Evolutionary conservation across 164 flowering plant species (phyloP).

Genomic region (Tetrastigma voinierianum): DNA sequence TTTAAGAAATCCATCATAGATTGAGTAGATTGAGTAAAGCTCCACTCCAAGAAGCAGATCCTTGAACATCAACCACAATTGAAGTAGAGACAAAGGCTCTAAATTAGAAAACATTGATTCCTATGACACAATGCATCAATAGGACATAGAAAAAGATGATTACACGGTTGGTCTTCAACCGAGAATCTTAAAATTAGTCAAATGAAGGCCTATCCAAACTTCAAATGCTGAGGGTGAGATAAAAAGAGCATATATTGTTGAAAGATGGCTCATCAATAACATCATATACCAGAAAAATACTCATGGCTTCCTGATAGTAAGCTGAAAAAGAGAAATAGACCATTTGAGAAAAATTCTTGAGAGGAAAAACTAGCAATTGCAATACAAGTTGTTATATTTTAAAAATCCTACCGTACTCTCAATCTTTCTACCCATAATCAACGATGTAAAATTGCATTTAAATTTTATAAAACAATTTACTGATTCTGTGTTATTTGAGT

Average conservation of each 20-base stretch:
- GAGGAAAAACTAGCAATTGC: not conserved
- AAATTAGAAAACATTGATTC: not conserved
- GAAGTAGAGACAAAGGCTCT: not conserved
- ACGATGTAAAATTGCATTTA: no score
- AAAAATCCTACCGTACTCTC: no score
- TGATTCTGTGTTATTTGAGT: no score
- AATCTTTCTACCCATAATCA: no score
- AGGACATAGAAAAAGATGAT: not conserved
- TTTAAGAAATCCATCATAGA: not conserved
- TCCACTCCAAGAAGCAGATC: not conserved
- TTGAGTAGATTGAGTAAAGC: no score
- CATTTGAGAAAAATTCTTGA: not conserved
- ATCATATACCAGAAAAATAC: constrained; percentile 46
- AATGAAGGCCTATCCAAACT: not conserved
- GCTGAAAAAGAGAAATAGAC: constrained; percentile 24
- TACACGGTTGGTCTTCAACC: not conserved
- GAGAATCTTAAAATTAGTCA: not conserved
- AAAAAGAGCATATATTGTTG: constrained; percentile 27
- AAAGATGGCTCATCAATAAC: constrained; percentile 49
- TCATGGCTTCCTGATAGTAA: constrained; percentile 49
- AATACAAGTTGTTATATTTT: no score
- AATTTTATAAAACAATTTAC: no score
- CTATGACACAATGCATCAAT: not conserved
- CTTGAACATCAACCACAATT: not conserved
- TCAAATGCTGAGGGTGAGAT: not conserved